A percentile compares a stretch with the other conserved stretches of the same genome.
These are phyloP conservation scores for Salix udensis DNA, from an alignment of 345 rosid genomes.

Conservation along the genomic window DNA sequence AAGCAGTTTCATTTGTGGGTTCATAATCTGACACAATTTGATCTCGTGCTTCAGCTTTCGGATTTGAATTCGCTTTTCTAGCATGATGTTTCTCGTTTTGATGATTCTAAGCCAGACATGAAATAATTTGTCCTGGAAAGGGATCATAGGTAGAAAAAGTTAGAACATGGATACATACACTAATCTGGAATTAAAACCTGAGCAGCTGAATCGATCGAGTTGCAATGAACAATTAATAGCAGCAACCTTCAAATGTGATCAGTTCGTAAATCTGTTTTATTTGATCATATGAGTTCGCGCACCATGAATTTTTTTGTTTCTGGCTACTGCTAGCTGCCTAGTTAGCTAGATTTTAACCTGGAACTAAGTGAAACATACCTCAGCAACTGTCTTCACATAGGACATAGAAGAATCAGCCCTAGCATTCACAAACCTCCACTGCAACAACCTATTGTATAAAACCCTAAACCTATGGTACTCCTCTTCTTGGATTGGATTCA, in stretches of 20 bases:
- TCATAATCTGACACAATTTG: slow-evolving; percentile 39
- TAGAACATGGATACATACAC: no score
- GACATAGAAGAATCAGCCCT: slow-evolving; percentile 43
- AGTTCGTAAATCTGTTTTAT: no score
- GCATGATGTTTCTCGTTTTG: slow-evolving; percentile 34
- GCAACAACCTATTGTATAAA: slow-evolving; percentile 45
- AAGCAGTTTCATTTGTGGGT: slow-evolving; percentile 46
- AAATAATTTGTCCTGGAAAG: slow-evolving; percentile 48
- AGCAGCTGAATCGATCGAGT: no score
- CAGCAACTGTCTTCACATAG: slow-evolving; percentile 26
- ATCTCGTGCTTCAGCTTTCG: slow-evolving; percentile 38
- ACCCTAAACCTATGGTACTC: slow-evolving; percentile 47
- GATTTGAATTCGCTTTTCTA: slow-evolving; percentile 40
- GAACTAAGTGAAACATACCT: slow-evolving; percentile 31
- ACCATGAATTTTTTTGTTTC: no score
- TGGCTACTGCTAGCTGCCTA: no score
- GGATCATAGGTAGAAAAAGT: no score
- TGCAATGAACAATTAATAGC: no score
- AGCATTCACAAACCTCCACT: slow-evolving; percentile 64
- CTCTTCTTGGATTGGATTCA: slow-evolving; percentile 46
- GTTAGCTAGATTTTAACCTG: no score
- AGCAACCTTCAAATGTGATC: no score
- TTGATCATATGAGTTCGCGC: no score
- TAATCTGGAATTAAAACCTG: no score
- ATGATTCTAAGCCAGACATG: slow-evolving; percentile 48